Percentiles rank a stretch among this genome's conserved stretches.
Conservation (phyloP, 139 green algal species). For the Chlorella sp. region DNA sequence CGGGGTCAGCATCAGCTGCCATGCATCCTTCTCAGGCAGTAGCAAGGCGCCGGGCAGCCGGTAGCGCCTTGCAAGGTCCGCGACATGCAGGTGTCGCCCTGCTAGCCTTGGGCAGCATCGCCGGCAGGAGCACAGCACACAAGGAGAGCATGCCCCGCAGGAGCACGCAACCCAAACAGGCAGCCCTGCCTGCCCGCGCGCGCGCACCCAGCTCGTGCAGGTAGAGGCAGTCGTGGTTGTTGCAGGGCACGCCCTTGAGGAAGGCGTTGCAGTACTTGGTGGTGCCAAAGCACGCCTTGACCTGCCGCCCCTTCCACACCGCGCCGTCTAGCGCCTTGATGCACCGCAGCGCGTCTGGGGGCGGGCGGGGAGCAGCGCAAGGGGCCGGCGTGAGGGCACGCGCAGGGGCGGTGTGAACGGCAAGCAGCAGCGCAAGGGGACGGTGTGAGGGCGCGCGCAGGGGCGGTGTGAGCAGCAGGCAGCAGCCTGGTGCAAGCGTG, state of each 20-base stretch:
- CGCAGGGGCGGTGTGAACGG: background rate
- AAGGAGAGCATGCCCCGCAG: background rate
- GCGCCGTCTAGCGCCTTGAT: constrained; percentile 82
- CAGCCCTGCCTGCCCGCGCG: no score
- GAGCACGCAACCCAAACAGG: background rate
- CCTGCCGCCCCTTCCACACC: constrained; percentile 70
- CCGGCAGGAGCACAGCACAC: no score
- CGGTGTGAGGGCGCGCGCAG: background rate
- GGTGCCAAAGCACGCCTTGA: constrained; percentile 91
- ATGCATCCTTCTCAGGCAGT: no score
- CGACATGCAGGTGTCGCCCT: no score
- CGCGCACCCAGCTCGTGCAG: constrained; percentile 84
- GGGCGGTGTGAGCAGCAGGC: no score
- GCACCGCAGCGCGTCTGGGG: constrained; percentile 79
- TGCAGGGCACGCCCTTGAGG: constrained; percentile 85
- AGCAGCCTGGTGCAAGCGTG: background rate
- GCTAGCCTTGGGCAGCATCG: no score
- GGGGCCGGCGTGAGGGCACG: background rate
- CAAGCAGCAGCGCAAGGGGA: background rate
- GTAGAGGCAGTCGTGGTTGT: constrained; percentile 93
- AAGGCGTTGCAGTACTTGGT: constrained; percentile 98
- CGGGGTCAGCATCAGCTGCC: no score
- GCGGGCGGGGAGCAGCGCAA: background rate
- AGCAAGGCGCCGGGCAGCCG: no score
- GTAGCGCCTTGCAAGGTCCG: no score